phyloP scores from a whole-genome alignment of 306 rosid species.

The Psophocarpus tetragonolobus region DNA sequence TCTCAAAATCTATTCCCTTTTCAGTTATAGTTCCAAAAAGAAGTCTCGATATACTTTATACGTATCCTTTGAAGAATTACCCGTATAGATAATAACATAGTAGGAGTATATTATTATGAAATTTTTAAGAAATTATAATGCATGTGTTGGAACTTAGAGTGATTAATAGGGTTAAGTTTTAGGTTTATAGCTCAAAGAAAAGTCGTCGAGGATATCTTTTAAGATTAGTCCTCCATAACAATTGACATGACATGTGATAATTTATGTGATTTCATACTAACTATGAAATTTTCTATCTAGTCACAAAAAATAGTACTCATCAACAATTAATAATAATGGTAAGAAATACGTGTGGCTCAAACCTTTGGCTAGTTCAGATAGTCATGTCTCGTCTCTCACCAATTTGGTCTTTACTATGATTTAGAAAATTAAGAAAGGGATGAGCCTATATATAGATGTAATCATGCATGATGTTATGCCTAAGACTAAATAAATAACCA shows the following conservation, averaged over 20 bases:
- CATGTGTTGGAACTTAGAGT: too few relatives aligned
- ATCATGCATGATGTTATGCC: neutral
- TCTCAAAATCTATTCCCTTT: too few relatives aligned
- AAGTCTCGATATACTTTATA: too few relatives aligned
- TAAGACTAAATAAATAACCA: neutral
- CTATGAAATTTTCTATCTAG: neutral
- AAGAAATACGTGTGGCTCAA: neutral
- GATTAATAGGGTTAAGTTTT: neutral
- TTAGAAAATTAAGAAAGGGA: neutral
- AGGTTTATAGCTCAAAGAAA: neutral
- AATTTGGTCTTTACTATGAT: neutral
- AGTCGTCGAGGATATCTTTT: neutral
- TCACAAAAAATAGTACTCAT: neutral
- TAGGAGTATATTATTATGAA: too few relatives aligned
- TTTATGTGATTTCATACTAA: neutral
- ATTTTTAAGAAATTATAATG: too few relatives aligned
- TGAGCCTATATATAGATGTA: neutral
- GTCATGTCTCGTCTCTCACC: neutral
- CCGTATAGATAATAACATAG: too few relatives aligned
- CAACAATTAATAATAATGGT: neutral
- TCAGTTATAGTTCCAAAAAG: too few relatives aligned
- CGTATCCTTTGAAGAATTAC: too few relatives aligned
- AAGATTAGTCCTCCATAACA: neutral
- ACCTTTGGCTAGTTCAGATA: neutral
- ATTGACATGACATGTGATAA: neutral